A percentile compares a stretch with the other conserved stretches of the same genome.
Evolutionary conservation across 179 eudicot genomes (phyloP).

Genomic region (Patellifolia procumbens): DNA sequence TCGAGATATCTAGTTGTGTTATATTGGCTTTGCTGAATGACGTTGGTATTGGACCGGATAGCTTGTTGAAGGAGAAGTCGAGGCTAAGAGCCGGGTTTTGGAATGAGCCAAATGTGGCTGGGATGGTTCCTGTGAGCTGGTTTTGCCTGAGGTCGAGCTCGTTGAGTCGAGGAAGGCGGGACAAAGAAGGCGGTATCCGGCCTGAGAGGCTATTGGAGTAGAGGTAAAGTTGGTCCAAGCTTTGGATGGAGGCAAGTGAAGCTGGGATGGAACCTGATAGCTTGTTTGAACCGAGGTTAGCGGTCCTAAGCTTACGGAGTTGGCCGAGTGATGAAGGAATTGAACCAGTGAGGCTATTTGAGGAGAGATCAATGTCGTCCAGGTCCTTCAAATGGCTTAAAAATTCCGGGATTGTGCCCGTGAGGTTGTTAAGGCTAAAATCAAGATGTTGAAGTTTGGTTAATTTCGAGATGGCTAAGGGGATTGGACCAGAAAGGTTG

Average conservation of each 20-base stretch:
- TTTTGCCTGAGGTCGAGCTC: conserved; percentile 1
- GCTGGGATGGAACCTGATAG: conserved; percentile 54
- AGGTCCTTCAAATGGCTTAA: neutral
- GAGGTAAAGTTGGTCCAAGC: conserved; percentile 6
- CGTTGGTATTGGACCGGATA: too few species aligned
- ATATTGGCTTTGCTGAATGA: too few species aligned
- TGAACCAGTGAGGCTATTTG: neutral
- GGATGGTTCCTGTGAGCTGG: neutral
- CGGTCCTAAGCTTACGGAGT: conserved; percentile 1
- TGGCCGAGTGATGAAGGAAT: neutral
- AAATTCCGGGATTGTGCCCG: neutral
- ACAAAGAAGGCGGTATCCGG: neutral
- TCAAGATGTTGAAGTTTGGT: too few species aligned
- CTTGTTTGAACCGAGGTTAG: conserved; percentile 15
- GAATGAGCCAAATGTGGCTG: conserved; percentile 1
- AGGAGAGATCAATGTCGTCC: neutral
- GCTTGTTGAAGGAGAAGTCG: conserved; percentile 15
- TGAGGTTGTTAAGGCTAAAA: too few species aligned
- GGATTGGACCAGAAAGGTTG: conserved; percentile 12
- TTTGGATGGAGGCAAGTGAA: conserved; percentile 29
- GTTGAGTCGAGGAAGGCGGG: too few species aligned
- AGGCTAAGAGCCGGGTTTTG: conserved; percentile 8
- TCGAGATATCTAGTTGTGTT: too few species aligned
- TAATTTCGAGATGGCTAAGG: neutral
- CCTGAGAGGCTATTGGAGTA: conserved; percentile 29